These are phyloP conservation scores for Ceratorhiza oryzae-sativae DNA, from an alignment of 1,284 basidiomycete species.

Conservation along the genomic window DNA sequence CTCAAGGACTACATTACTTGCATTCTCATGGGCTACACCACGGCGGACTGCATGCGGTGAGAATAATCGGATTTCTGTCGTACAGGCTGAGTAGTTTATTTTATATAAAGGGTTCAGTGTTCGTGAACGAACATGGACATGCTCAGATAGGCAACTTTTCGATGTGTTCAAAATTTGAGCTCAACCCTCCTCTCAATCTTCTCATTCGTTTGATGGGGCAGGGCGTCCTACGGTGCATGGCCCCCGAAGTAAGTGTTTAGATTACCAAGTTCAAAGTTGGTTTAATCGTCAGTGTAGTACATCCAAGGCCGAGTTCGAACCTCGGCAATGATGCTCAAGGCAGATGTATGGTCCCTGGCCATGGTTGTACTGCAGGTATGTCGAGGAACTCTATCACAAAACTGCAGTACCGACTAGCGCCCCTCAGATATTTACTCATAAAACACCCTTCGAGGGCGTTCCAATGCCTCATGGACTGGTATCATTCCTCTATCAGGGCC, in stretches of 20 bases:
- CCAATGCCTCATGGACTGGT: constrained; percentile 28
- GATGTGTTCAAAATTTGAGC: constrained; percentile 35
- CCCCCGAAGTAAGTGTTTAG: constrained; percentile 18
- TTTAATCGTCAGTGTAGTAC: background rate
- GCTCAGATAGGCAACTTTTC: constrained; percentile 29
- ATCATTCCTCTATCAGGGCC: constrained; percentile 20
- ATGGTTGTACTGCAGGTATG: constrained; percentile 29
- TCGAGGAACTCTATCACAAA: background rate
- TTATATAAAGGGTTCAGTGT: constrained; percentile 17
- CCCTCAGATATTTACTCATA: constrained; percentile 30
- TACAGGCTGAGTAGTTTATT: background rate
- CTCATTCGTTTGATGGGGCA: constrained; percentile 22
- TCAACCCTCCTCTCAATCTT: constrained; percentile 32
- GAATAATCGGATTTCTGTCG: background rate
- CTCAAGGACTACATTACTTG: constrained; percentile 13
- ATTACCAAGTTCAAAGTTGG: too few relatives aligned
- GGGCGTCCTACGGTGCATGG: constrained; percentile 26
- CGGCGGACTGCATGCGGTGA: constrained; percentile 32
- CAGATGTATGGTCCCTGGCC: constrained; percentile 31
- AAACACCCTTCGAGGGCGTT: constrained; percentile 31
- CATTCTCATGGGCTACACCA: constrained; percentile 35
- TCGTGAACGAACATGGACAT: constrained; percentile 9
- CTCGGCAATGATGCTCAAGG: constrained; percentile 25
- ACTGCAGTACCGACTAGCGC: background rate
- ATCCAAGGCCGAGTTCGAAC: constrained; percentile 21